Percentiles rank a stretch among this genome's conserved stretches.
phyloP scores from a whole-genome alignment of 768 basidiomycete species.

The Mycena polygramma region DNA sequence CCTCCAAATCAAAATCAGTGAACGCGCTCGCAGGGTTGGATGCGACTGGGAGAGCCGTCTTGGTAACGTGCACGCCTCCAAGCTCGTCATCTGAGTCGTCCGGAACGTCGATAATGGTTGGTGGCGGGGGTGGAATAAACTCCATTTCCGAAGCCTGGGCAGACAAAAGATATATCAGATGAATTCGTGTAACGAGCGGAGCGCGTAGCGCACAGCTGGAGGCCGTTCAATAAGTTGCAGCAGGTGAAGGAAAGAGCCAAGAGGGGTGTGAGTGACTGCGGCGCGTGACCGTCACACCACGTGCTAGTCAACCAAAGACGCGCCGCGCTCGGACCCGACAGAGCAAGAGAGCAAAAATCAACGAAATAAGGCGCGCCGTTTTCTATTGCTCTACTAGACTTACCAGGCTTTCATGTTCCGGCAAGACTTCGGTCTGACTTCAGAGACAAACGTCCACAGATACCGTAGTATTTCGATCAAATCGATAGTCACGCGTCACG shows the following conservation, averaged over 20 bases:
- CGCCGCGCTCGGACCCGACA: not conserved
- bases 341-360: not conserved
- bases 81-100: conserved; percentile 25
- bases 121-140: conserved; percentile 9
- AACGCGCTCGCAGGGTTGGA: not conserved
- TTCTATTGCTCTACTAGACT: no score
- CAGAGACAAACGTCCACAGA: no score
- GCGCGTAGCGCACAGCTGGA: not conserved
- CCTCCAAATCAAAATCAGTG: conserved; percentile 22
- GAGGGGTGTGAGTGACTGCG: not conserved
- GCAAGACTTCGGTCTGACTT: no score
- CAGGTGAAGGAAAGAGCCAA: not conserved
- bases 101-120: conserved; percentile 13
- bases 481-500: no score
- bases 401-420: no score
- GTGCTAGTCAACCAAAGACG: not conserved
- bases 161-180: not conserved
- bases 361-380: no score
- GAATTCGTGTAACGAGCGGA: not conserved
- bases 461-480: no score
- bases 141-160: not conserved
- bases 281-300: not conserved
- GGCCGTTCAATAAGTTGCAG: not conserved
- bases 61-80: not conserved
- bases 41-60: not conserved